These are phyloP conservation scores for Penicillium paradoxum DNA, from an alignment of 495 filamentous ascomycete species.

Conservation along the genomic window DNA sequence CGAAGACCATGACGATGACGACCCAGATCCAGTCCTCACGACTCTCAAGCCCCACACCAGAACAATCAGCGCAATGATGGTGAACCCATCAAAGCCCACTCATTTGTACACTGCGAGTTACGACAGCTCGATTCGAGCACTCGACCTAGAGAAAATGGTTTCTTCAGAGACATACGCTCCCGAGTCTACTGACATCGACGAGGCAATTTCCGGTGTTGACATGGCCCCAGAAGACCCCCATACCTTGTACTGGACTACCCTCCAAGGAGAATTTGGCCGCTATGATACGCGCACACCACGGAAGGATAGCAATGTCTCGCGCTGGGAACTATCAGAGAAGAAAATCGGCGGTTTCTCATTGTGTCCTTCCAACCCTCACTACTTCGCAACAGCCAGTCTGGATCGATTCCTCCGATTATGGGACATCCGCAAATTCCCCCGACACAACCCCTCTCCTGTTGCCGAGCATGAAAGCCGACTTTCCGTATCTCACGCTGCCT, in stretches of 20 bases:
- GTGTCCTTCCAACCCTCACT: constrained; percentile 69
- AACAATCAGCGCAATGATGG: constrained; percentile 78
- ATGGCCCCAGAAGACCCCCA: constrained; percentile 66
- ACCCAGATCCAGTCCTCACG: constrained; percentile 68
- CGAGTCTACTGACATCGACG: constrained; percentile 58
- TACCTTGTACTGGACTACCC: constrained; percentile 78
- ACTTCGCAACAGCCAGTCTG: constrained; percentile 84
- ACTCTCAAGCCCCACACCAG: constrained; percentile 85
- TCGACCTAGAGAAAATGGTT: constrained; percentile 75
- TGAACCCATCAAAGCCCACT: constrained; percentile 64
- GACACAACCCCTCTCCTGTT: constrained; percentile 58
- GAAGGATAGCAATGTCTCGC: constrained; percentile 44
- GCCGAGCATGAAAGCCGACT: constrained; percentile 77
- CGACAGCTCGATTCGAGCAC: constrained; percentile 83
- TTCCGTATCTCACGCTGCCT: constrained; percentile 87
- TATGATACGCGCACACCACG: constrained; percentile 64
- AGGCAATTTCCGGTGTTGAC: constrained; percentile 77
- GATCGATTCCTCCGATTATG: constrained; percentile 87
- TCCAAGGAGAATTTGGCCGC: constrained; percentile 73
- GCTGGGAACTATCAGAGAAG: constrained; percentile 78
- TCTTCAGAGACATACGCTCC: constrained; percentile 78
- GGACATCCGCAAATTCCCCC: constrained; percentile 79
- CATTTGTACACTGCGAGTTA: constrained; percentile 83
- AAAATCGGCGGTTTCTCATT: constrained; percentile 94
- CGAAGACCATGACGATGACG: constrained; percentile 58